phyloP scores from a whole-genome alignment of 2,329 filamentous ascomycete genomes.

The Magnaporthiopsis rhizophila region DNA sequence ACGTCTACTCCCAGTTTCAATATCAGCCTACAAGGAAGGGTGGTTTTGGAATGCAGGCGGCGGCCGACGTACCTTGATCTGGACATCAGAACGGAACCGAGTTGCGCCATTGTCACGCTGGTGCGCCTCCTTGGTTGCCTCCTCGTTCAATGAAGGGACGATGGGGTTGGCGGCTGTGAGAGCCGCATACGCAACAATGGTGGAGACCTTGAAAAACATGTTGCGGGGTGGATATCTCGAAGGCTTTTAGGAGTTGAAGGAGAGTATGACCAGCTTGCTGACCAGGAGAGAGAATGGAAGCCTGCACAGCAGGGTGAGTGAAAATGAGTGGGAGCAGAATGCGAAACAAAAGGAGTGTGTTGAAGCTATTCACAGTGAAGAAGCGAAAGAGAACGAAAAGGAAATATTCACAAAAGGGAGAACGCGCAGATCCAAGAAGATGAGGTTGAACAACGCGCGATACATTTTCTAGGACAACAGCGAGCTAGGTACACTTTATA shows the following conservation, averaged over 20 bases:
- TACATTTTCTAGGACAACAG: background rate
- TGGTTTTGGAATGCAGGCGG: background rate
- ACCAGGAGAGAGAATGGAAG: slow-evolving; percentile 19
- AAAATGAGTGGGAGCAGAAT: slow-evolving; percentile 11
- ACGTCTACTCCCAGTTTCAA: slow-evolving; percentile 19
- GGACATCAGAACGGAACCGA: slow-evolving; percentile 33
- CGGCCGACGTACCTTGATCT: slow-evolving; percentile 25
- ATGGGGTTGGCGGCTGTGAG: slow-evolving; percentile 21
- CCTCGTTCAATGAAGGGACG: slow-evolving; percentile 33
- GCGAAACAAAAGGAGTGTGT: slow-evolving; percentile 12
- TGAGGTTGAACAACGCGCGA: background rate
- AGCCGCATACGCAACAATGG: slow-evolving; percentile 20
- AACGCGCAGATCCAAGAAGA: background rate
- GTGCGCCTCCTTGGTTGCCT: slow-evolving; percentile 36
- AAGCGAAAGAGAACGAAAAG: background rate
- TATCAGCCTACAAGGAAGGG: slow-evolving; percentile 8
- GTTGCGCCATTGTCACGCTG: slow-evolving; percentile 34
- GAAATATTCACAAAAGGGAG: background rate
- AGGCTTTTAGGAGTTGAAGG: background rate
- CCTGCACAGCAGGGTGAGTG: slow-evolving; percentile 23
- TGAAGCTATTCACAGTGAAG: slow-evolving; percentile 17
- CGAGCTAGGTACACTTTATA: background rate
- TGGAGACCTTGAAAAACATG: slow-evolving; percentile 17
- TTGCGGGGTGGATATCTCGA: background rate
- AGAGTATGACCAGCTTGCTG: background rate